Base-by-base conservation (phyloP, 2,329 filamentous ascomycete genomes). In the Onygena corvina region DNA sequence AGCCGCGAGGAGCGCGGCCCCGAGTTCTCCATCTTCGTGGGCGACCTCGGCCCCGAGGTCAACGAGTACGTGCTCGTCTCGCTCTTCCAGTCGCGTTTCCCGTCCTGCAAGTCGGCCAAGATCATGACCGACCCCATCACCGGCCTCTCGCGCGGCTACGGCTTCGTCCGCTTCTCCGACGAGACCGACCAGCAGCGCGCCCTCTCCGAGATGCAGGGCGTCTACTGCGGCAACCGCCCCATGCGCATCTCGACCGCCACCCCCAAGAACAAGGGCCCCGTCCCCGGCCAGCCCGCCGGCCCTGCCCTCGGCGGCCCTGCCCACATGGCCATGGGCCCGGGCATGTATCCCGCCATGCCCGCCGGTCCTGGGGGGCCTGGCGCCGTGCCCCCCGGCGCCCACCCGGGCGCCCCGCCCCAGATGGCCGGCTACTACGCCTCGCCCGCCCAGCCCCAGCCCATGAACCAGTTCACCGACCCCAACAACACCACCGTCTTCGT, bases 401-500 rank as follows among this genome's bases (percentile, higher is more conserved):
- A n/a, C 35, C 35, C 18, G 35, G 35, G 9, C 18, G 35, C 18
- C 35, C n/a, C n/a, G n/a, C n/a, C 35, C 18, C 35, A 40, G 35
- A 79, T 84, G 71, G 76, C 76, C 54, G 80, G 77, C 67, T 81
- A 80, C 63, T 81, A 80, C 63, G 80, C 78, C 54, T 74, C 79
- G 58, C 80, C 80, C 54, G n/a, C n/a, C n/a, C n/a, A n/a, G n/a
- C n/a, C 35, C 18, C 82, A 86, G 68, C 82, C 83, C 57, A 96
- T 98, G 92, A 98, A 98, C 73, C 92, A 98, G 72, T 98, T 98
- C 75, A 98, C 92, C 31, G 92, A 98, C 62, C 92, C 92, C 9
- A 98, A 98, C 79, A 98, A 98, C 74, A 98, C 92, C 14, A 98
- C 92, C 16, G 92, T 98, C 55, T 98, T 98, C 61, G 92, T 98